A percentile compares a stretch with the other conserved stretches of the same genome.
Conservation (phyloP, 306 rosid genomes). For the Trifolium repens region DNA sequence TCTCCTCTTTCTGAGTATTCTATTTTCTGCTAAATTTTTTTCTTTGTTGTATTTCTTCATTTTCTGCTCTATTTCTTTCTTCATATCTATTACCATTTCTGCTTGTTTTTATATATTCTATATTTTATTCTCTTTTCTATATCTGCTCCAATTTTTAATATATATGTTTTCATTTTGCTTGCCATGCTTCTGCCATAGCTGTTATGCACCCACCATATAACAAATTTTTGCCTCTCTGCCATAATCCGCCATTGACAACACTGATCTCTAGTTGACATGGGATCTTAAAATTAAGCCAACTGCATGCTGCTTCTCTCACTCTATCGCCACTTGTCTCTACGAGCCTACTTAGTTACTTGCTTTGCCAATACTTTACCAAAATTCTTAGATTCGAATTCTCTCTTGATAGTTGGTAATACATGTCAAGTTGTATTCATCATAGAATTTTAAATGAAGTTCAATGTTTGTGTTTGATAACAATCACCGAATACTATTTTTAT, state of each 20-base stretch:
- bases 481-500: neutral
- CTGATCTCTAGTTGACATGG: neutral
- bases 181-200: neutral
- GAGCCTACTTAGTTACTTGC: conserved; percentile 8
- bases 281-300: neutral
- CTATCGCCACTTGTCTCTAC: neutral
- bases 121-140: neutral
- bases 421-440: conserved; percentile 3
- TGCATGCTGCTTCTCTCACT: neutral
- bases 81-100: neutral
- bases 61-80: neutral
- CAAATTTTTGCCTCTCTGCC: neutral
- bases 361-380: neutral
- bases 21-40: neutral
- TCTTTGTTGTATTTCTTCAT: neutral
- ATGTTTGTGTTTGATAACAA: conserved; percentile 4
- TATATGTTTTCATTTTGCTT: neutral
- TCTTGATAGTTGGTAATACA: conserved; percentile 5
- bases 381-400: conserved; percentile 5
- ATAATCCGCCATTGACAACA: neutral
- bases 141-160: neutral
- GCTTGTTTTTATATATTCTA: neutral
- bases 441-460: conserved; percentile 19
- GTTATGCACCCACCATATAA: neutral
- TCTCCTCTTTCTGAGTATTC: neutral